Base-by-base conservation (phyloP, 202 grass and related monocot genomes). In the Hordeum pubiflorum region DNA sequence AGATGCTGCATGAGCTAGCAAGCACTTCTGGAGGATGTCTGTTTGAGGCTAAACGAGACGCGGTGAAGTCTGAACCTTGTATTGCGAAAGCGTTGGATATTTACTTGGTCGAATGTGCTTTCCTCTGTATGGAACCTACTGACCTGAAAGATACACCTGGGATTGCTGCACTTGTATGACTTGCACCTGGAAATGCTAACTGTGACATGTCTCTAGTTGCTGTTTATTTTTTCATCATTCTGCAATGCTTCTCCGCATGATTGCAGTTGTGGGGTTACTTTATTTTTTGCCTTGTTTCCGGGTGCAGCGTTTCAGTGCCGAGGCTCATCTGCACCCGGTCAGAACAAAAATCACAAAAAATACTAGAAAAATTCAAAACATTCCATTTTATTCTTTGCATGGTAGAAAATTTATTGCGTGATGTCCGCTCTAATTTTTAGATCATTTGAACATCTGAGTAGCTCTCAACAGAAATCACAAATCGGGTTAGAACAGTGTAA, bases 101-200 rank as follows among this genome's bases (percentile, higher is more conserved):
- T 72, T 89, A 33, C 57, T 73, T 69, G 11, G 24, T 82, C 58
- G 24, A 72, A 78, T 74, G 66, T 78, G 58, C 57, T 69, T 72
- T 74, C 59, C 38, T 44, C 20, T 75, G 52, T 75, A 48, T 80
- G 71, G 32, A 84, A 80, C 69, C 61, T 84, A 46, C 74, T 74
- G 65, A 54, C 29, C 29, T 82, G 43, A 22, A 58, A 32, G 37
- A 78, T 66, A 64, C 62, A 44, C 46, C 29, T 66, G 64, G 15
- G 48, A 55, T 78, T 67, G 78, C 56, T 71, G 87, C 75, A 52
- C 36, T 72, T 82, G 58, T 77, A 86, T 82, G 82, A 89, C 63
- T 74, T n/a, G 38, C 58, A 38, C 58, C 54, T 17, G 9, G 22
- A 36, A 38, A 67, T 52, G 65, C 82, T 78, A 72, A 85, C 64